Percentiles rank a stretch among this genome's conserved stretches.
These are phyloP conservation scores for Paratinospora sagittata DNA, from an alignment of 164 flowering plant genomes.

Conservation along the genomic window DNA sequence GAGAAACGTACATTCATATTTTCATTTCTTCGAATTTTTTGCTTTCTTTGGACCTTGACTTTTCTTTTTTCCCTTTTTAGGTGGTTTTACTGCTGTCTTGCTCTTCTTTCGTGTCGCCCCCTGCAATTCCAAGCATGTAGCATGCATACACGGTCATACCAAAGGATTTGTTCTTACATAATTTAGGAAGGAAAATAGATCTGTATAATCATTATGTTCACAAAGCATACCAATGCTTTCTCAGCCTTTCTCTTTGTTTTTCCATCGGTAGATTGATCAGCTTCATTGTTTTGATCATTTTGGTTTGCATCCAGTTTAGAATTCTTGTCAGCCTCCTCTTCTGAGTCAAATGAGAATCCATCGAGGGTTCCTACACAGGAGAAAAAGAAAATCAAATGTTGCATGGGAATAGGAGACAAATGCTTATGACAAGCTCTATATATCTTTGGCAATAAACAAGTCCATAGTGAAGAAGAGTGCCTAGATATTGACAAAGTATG, in stretches of 20 bases:
- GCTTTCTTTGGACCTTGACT: slow-evolving; percentile 49
- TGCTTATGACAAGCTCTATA: background rate
- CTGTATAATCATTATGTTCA: slow-evolving; percentile 1
- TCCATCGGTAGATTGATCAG: slow-evolving; percentile 40
- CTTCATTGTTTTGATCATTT: slow-evolving; percentile 45
- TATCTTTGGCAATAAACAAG: background rate
- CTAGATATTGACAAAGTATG: background rate
- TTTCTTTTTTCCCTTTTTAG: slow-evolving; percentile 57
- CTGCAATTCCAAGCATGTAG: slow-evolving; percentile 32
- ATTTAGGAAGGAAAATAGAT: background rate
- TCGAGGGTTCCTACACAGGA: slow-evolving; percentile 69
- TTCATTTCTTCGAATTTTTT: slow-evolving; percentile 49
- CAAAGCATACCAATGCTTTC: slow-evolving; percentile 51
- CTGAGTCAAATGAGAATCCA: slow-evolving; percentile 83
- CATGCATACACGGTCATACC: background rate
- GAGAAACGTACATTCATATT: slow-evolving; percentile 2
- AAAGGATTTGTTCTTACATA: background rate
- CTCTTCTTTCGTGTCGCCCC: slow-evolving; percentile 44
- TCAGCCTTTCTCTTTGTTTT: slow-evolving; percentile 49
- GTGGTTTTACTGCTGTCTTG: slow-evolving; percentile 46
- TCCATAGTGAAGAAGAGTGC: background rate
- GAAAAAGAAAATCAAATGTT: slow-evolving; percentile 1
- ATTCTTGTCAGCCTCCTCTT: slow-evolving; percentile 70
- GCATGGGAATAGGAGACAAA: slow-evolving; percentile 2
- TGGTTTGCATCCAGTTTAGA: slow-evolving; percentile 35